A percentile compares a stretch with the other conserved stretches of the same genome.
These are phyloP conservation scores for Diplodia seriata DNA, from an alignment of 2,329 filamentous ascomycete genomes.

Conservation along the genomic window DNA sequence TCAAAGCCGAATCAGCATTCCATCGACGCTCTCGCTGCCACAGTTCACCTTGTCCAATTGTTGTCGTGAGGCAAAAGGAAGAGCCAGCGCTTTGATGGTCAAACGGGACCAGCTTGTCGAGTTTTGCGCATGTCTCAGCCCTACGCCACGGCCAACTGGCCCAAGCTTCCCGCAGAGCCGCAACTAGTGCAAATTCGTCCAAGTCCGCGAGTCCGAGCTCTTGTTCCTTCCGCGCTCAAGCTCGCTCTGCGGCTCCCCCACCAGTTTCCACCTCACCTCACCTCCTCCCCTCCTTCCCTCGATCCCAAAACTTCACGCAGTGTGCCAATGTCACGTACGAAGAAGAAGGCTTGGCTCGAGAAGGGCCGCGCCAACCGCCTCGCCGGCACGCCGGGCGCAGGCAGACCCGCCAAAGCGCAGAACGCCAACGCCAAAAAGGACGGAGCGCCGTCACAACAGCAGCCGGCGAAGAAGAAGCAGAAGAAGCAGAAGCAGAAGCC, in stretches of 20 bases:
- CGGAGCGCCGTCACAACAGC: neutral
- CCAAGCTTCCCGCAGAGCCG: constrained; percentile 33
- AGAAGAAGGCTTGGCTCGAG: constrained; percentile 21
- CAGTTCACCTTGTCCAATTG: neutral
- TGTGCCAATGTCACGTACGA: constrained; percentile 19
- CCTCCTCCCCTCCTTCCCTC: neutral
- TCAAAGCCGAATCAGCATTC: neutral
- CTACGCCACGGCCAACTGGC: constrained; percentile 9
- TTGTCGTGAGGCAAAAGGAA: neutral
- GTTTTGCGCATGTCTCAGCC: constrained; percentile 22
- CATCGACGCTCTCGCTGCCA: neutral
- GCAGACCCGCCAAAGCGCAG: constrained; percentile 3
- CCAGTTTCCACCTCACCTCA: neutral
- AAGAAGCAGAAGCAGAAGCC: constrained; percentile 14
- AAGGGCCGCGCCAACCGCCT: constrained; percentile 27
- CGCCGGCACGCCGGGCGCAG: constrained; percentile 8
- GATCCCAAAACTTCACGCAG: neutral
- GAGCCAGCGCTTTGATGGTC: neutral
- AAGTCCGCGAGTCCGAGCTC: constrained; percentile 1
- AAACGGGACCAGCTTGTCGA: neutral
- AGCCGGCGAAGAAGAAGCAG: constrained; percentile 15
- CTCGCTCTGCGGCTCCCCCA: neutral
- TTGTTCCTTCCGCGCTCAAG: neutral
- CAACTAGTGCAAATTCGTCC: constrained; percentile 25
- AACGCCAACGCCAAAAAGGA: neutral